Base-by-base conservation (phyloP, 2,329 filamentous ascomycete species). In the Setomelanomma holmii region DNA sequence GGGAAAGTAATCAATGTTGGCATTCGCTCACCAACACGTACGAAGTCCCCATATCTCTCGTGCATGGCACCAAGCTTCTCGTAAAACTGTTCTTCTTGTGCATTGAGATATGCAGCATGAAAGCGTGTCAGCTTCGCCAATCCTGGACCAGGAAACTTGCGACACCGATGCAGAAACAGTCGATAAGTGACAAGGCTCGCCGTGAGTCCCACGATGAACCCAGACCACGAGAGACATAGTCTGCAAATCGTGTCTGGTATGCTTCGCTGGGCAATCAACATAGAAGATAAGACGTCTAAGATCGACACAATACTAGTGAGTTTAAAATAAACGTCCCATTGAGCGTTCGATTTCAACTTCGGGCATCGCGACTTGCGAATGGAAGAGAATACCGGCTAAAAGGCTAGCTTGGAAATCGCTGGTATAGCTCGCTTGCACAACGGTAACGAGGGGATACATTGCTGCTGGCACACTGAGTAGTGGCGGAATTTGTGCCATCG, bases 11-110 rank as follows among this genome's bases (percentile, higher is more conserved):
- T 39, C 4, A 6, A 20, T 19, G n/a, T 19, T 7, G 12, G 7
- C 5, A 34, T 10, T 19, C 12, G 46, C 45, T 53, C 53, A 71
- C 73, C 73, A 16, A 65, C 67, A 20, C 71, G 67, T 3, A 75
- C 64, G 54, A 72, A 66, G 40, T 74, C 66, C 17, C 73, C 72
- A 53, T 75, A 73, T 36, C 60, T 49, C 1, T 53, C 40, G 46
- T 75, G 72, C 48, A 74, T 50, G 30, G 55, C 55, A 5, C 53
- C 58, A 5, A 73, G 20, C 20, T 69, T 63, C 34, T 67, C 60
- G 46, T 68, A 63, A 43, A 72, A 74, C 21, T 69, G 56, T 2
- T 61, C 50, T 24, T 63, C 49, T 33, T 67, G 67, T 19, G 65
- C 67, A 10, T 58, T 52, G 14, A 69, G 51, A 8, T 49, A 51